These are phyloP conservation scores for Fusarium sp. DNA, from an alignment of 2,329 filamentous ascomycete genomes.

Conservation along the genomic window DNA sequence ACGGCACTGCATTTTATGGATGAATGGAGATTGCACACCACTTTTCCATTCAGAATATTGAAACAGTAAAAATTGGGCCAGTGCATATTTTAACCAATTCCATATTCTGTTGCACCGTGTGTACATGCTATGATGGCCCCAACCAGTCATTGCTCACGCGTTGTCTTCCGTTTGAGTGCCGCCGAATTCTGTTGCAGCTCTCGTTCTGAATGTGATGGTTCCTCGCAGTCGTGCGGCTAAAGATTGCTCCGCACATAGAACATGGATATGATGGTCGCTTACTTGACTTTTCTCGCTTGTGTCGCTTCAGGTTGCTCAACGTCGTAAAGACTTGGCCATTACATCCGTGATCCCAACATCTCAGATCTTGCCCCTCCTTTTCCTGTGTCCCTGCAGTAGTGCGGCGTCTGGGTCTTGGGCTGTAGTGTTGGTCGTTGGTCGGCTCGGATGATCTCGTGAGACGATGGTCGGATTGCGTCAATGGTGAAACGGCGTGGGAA, in stretches of 20 bases:
- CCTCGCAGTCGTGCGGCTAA: slow-evolving; percentile 9
- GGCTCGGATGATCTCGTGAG: neutral
- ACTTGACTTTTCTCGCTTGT: neutral
- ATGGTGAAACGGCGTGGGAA: slow-evolving; percentile 5
- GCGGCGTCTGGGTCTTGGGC: slow-evolving; percentile 1
- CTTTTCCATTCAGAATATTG: no score
- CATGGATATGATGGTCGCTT: slow-evolving; percentile 1
- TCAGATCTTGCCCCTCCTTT: neutral
- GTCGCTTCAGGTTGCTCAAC: slow-evolving; percentile 11
- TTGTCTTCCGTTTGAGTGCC: slow-evolving; percentile 9
- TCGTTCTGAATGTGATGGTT: slow-evolving; percentile 11
- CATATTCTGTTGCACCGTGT: no score
- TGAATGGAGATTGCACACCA: no score
- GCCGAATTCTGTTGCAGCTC: slow-evolving; percentile 8
- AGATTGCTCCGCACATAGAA: slow-evolving; percentile 6
- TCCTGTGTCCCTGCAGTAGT: slow-evolving; percentile 1
- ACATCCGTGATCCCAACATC: slow-evolving; percentile 17
- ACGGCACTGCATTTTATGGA: no score
- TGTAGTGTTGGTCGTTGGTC: neutral
- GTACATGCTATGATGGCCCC: neutral
- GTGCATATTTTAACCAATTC: no score
- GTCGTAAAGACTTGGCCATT: slow-evolving; percentile 12
- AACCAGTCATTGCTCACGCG: neutral
- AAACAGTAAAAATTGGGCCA: no score
- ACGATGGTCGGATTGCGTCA: no score